Conservation (phyloP, 257 asterid species). For the Solanum rostratum region DNA sequence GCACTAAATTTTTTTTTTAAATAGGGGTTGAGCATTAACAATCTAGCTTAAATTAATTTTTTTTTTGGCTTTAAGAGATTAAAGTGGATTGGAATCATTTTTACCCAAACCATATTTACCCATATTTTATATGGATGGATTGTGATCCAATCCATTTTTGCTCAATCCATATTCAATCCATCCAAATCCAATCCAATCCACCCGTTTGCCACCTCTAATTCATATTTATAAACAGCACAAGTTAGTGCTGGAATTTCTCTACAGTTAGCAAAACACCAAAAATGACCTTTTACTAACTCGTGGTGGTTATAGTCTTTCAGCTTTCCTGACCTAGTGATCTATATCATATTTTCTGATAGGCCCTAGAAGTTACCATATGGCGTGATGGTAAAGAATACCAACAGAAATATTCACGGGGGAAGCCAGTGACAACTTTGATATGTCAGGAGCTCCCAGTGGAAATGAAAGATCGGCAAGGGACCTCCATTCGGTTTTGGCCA, state of each 20-base stretch:
- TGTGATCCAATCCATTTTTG: too few relatives aligned
- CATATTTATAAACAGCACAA: not conserved
- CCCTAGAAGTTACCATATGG: conserved; percentile 89
- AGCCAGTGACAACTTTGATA: conserved; percentile 50
- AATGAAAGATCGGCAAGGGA: conserved; percentile 49
- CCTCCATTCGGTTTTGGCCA: conserved; percentile 83
- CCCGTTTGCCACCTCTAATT: too few relatives aligned
- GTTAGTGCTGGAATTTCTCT: not conserved
- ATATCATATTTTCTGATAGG: conserved; percentile 26
- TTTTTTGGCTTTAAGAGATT: too few relatives aligned
- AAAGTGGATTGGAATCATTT: too few relatives aligned
- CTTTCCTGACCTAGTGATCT: not conserved
- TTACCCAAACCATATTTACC: too few relatives aligned
- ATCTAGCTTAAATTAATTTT: too few relatives aligned
- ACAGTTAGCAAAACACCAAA: not conserved
- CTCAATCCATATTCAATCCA: too few relatives aligned
- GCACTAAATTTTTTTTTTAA: too few relatives aligned
- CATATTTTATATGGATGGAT: too few relatives aligned
- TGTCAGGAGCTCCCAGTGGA: conserved; percentile 57
- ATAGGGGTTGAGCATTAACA: too few relatives aligned
- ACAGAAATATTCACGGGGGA: conserved; percentile 90
- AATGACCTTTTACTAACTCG: not conserved
- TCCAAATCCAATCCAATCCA: too few relatives aligned
- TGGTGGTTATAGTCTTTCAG: not conserved
- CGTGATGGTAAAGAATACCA: conserved; percentile 76